Conservation (phyloP, 768 basidiomycete genomes). For the Tylopilus sp. region DNA sequence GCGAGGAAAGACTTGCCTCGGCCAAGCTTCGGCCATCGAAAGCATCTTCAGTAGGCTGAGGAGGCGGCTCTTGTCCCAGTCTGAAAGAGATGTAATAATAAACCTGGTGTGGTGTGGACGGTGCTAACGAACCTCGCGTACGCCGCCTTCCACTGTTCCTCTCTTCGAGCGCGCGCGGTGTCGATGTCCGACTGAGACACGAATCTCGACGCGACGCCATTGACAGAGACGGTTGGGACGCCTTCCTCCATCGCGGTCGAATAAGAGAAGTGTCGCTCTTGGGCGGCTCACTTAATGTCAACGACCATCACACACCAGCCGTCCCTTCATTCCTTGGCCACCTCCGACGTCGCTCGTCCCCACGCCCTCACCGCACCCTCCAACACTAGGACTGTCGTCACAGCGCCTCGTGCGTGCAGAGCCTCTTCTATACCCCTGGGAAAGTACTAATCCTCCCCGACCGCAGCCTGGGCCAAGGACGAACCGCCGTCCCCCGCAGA, state of each 20-base stretch:
- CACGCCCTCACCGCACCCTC: conserved; percentile 32
- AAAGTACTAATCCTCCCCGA: conserved; percentile 5
- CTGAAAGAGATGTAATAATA: conserved; percentile 34
- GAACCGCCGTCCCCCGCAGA: conserved; percentile 74
- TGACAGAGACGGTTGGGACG: conserved; percentile 69
- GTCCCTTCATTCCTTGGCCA: conserved; percentile 25
- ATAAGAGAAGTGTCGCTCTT: conserved; percentile 12
- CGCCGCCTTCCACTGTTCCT: conserved; percentile 88
- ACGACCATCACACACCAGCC: conserved; percentile 14
- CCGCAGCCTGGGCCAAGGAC: conserved; percentile 76
- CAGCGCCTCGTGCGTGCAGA: conserved; percentile 59
- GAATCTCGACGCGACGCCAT: conserved; percentile 79
- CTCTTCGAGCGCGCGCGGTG: conserved; percentile 61
- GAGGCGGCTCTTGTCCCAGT: conserved; percentile 82
- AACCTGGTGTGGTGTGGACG: neutral
- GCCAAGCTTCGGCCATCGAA: conserved; percentile 86
- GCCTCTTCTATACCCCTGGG: neutral
- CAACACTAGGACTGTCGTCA: conserved; percentile 54
- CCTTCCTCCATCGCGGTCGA: conserved; percentile 53
- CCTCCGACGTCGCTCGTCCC: conserved; percentile 26
- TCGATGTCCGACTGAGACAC: conserved; percentile 79
- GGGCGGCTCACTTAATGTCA: conserved; percentile 16
- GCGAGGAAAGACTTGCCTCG: conserved; percentile 56
- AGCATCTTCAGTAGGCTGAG: conserved; percentile 67
- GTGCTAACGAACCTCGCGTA: conserved; percentile 60